These are phyloP conservation scores for Fusarium metavorans DNA, from an alignment of 2,329 filamentous ascomycete genomes.

Conservation along the genomic window DNA sequence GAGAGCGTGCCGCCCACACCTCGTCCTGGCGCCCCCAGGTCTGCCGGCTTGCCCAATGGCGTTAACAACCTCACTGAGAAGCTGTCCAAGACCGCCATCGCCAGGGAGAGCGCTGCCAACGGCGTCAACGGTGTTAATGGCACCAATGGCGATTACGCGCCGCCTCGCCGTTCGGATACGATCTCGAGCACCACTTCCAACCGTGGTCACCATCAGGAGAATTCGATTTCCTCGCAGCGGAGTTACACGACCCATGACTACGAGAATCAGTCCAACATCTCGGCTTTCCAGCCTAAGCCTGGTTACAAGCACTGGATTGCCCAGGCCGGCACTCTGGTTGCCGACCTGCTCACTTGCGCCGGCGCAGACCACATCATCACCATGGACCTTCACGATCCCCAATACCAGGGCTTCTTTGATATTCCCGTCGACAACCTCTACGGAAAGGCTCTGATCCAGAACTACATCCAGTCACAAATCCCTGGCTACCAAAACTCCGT, in stretches of 20 bases:
- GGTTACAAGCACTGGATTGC: slow-evolving; percentile 99
- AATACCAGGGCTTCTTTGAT: slow-evolving; percentile 99
- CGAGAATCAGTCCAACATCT: slow-evolving; percentile 67
- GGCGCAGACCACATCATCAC: slow-evolving; percentile 98
- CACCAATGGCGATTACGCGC: slow-evolving; percentile 46
- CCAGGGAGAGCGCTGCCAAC: slow-evolving; percentile 51
- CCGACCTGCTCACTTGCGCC: slow-evolving; percentile 93
- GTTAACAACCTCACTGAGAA: slow-evolving; percentile 77
- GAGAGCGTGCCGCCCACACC: slow-evolving; percentile 93
- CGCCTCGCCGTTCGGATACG: slow-evolving; percentile 52
- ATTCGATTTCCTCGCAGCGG: slow-evolving; percentile 57
- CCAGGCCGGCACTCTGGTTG: slow-evolving; percentile 93
- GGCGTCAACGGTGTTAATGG: slow-evolving; percentile 44
- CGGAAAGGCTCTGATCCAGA: slow-evolving; percentile 78
- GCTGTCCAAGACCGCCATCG: slow-evolving; percentile 75
- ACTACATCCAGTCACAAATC: slow-evolving; percentile 83
- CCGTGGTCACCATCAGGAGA: slow-evolving; percentile 54
- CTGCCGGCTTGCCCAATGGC: slow-evolving; percentile 73
- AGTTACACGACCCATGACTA: slow-evolving; percentile 75
- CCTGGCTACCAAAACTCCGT: slow-evolving; percentile 87
- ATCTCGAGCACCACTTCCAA: slow-evolving; percentile 50
- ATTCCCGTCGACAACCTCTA: slow-evolving; percentile 99
- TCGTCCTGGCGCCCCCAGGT: slow-evolving; percentile 76
- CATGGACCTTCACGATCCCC: slow-evolving; percentile 95
- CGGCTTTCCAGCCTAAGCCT: slow-evolving; percentile 80